Conservation (phyloP, 352 stramenopile genomes). For the Phytophthora citrophthora region DNA sequence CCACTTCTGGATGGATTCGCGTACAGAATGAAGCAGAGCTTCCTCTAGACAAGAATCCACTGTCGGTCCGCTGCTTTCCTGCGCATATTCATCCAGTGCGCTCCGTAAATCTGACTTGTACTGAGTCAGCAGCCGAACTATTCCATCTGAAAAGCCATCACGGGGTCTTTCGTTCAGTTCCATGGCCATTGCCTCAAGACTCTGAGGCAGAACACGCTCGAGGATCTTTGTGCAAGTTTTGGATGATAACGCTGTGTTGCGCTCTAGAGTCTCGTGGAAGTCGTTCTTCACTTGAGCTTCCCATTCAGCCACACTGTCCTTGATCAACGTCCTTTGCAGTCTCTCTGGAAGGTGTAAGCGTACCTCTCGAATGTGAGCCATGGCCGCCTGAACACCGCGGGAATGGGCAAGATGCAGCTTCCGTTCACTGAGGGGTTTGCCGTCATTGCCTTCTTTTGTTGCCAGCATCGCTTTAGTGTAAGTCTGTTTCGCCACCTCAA, state of each 20-base stretch:
- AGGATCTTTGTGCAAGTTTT: conserved; percentile 27
- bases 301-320: conserved; percentile 33
- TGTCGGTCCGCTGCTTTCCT: conserved; percentile 30
- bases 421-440: conserved; percentile 6
- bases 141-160: conserved; percentile 58
- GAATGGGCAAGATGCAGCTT: conserved; percentile 40
- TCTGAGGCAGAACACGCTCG: conserved; percentile 42
- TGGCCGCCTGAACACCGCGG: conserved; percentile 33
- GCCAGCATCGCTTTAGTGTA: conserved; percentile 33
- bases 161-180: conserved; percentile 45
- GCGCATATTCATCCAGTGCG: conserved; percentile 51
- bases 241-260: conserved; percentile 18
- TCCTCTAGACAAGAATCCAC: conserved; percentile 40
- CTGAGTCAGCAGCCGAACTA: conserved; percentile 55
- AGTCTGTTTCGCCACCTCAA: conserved; percentile 29
- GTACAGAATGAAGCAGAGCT: conserved; percentile 42
- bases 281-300: conserved; percentile 27
- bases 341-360: conserved; percentile 28
- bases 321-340: conserved; percentile 38
- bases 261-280: conserved; percentile 20
- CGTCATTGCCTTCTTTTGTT: neutral
- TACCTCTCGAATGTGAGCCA: conserved; percentile 35
- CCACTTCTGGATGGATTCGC: conserved; percentile 56
- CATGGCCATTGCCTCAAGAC: conserved; percentile 42
- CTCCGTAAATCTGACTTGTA: conserved; percentile 63